These are phyloP conservation scores for Termitomyces sp. DNA, from an alignment of 768 basidiomycete genomes.

Conservation along the genomic window DNA sequence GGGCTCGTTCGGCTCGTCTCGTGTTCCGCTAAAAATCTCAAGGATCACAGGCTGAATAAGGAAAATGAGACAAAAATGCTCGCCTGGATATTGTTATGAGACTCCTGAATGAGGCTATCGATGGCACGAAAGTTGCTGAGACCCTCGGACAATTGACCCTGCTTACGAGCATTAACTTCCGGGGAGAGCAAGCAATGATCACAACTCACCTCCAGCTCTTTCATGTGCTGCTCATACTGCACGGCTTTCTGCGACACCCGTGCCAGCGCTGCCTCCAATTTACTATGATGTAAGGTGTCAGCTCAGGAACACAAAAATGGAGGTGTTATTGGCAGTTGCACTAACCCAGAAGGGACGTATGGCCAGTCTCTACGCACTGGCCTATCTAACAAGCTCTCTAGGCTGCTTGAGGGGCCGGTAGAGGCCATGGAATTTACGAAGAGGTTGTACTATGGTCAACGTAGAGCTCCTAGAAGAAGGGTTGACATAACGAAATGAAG, in stretches of 20 bases:
- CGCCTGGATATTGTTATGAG: slow-evolving; percentile 56
- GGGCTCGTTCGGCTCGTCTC: slow-evolving; percentile 52
- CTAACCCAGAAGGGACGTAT: slow-evolving; percentile 17
- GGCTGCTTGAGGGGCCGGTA: not conserved
- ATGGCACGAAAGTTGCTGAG: slow-evolving; percentile 73
- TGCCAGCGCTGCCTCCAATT: slow-evolving; percentile 41
- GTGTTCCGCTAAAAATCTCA: slow-evolving; percentile 41
- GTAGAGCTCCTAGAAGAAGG: not conserved
- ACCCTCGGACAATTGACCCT: slow-evolving; percentile 65
- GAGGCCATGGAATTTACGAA: not conserved
- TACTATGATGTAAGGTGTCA: slow-evolving; percentile 22
- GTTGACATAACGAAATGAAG: slow-evolving; percentile 16
- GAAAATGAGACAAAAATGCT: slow-evolving; percentile 11
- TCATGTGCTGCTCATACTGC: slow-evolving; percentile 52
- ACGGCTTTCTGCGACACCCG: slow-evolving; percentile 40
- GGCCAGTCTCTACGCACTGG: slow-evolving; percentile 11
- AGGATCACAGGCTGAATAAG: not conserved
- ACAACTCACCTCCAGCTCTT: slow-evolving; percentile 48
- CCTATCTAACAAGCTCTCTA: slow-evolving; percentile 6
- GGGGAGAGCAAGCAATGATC: not conserved
- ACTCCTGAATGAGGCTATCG: slow-evolving; percentile 62
- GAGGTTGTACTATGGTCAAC: slow-evolving; percentile 8
- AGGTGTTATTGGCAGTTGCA: not conserved
- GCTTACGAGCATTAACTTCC: slow-evolving; percentile 1
- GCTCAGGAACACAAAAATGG: not conserved